These are phyloP conservation scores for Diplosphaera chodatii DNA, from an alignment of 139 green algal genomes.

Conservation along the genomic window DNA sequence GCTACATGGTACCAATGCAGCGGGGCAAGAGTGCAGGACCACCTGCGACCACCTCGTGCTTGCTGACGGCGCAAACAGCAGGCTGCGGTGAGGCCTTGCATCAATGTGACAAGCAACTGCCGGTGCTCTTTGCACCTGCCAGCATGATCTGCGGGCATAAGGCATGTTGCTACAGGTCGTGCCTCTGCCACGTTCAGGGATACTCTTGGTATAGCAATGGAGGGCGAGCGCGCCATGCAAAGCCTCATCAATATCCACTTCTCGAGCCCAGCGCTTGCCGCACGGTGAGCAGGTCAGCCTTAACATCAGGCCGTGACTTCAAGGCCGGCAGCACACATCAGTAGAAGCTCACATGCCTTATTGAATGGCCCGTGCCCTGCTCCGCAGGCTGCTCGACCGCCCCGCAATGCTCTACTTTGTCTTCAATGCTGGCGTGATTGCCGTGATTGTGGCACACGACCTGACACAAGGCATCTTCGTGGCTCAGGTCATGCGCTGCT, in stretches of 20 bases:
- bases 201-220: slow-evolving; percentile 49
- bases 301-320: no score
- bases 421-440: slow-evolving; percentile 71
- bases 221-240: slow-evolving; percentile 54
- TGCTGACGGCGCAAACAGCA: slow-evolving; percentile 66
- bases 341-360: no score
- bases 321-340: no score
- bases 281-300: no score
- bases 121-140: no score
- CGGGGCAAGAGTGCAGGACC: slow-evolving; percentile 6
- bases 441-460: slow-evolving; percentile 87
- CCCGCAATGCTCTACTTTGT: slow-evolving; percentile 97
- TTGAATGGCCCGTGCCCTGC: no score
- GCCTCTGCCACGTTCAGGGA: no score
- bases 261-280: slow-evolving; percentile 25
- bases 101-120: no score
- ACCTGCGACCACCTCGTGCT: slow-evolving; percentile 52
- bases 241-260: slow-evolving; percentile 92
- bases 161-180: no score
- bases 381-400: slow-evolving; percentile 12
- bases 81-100: slow-evolving; percentile 10
- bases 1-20: background rate
- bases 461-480: slow-evolving; percentile 86
- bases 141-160: no score
- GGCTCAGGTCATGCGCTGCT: no score